Conservation (phyloP, 495 filamentous ascomycete species). For the Pseudoneurospora amorphoporcata region DNA sequence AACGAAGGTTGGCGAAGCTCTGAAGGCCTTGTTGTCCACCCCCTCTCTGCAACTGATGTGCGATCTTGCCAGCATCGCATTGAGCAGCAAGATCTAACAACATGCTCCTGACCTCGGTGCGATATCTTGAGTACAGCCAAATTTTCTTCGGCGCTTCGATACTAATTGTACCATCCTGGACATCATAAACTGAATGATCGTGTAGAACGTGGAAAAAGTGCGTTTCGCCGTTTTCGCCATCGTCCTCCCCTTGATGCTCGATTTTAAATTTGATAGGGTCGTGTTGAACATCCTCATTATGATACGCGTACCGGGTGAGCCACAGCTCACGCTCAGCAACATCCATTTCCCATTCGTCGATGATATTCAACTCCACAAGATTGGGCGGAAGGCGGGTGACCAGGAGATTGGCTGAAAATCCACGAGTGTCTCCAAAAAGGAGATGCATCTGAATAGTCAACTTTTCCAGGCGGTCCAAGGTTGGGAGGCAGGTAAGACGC, state of each 20-base stretch:
- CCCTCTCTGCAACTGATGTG: too few relatives aligned
- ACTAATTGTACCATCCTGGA: too few relatives aligned
- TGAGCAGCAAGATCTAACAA: too few relatives aligned
- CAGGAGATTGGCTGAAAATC: background rate
- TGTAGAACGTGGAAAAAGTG: too few relatives aligned
- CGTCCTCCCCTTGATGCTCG: too few relatives aligned
- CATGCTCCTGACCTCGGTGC: background rate
- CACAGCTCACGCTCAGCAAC: background rate
- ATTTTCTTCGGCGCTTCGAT: too few relatives aligned
- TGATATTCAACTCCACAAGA: background rate
- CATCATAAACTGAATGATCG: too few relatives aligned
- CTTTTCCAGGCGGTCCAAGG: background rate
- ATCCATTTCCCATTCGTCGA: slow-evolving; percentile 1
- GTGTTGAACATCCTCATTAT: too few relatives aligned
- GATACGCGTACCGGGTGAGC: background rate
- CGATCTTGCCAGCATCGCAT: background rate
- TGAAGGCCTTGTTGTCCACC: too few relatives aligned
- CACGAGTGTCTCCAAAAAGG: background rate
- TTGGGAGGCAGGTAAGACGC: background rate
- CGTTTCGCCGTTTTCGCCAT: too few relatives aligned
- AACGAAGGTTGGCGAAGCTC: background rate
- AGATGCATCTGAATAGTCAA: background rate
- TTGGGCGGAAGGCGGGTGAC: background rate
- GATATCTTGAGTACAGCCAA: too few relatives aligned
- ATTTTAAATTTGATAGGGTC: too few relatives aligned